Evolutionary conservation across 2,329 filamentous ascomycete genomes (phyloP).

Genomic region (Fusarium setosum): DNA sequence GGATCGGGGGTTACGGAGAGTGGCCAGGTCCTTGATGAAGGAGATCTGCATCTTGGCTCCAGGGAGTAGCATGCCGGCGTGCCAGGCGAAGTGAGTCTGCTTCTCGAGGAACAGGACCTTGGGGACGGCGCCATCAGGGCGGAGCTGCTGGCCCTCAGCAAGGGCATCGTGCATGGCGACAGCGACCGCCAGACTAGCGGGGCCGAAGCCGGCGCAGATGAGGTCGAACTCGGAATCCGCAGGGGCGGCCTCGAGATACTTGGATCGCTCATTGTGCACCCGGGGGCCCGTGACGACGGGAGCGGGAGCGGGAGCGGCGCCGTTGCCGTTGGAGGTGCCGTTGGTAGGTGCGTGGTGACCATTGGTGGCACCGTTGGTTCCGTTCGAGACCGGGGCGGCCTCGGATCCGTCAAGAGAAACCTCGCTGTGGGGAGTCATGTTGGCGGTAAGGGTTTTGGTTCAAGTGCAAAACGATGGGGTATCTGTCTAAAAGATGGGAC

Average conservation of each 20-base stretch:
- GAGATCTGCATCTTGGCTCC: constrained; percentile 98
- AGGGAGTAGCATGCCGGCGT: constrained; percentile 93
- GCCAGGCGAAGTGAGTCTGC: constrained; percentile 88
- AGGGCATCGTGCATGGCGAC: constrained; percentile 88
- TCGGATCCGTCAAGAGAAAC: constrained; percentile 44
- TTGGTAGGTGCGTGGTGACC: constrained; percentile 15
- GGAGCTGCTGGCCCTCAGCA: constrained; percentile 58
- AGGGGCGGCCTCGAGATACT: constrained; percentile 36
- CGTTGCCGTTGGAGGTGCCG: constrained; percentile 31
- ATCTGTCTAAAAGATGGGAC: constrained; percentile 12
- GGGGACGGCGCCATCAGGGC: constrained; percentile 60
- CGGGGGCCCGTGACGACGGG: constrained; percentile 31
- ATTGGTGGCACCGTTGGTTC: constrained; percentile 34
- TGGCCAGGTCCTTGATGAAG: constrained; percentile 96
- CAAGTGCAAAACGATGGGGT: constrained; percentile 7
- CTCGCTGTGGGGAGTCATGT: constrained; percentile 52
- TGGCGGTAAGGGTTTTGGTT: constrained; percentile 23
- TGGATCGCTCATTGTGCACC: constrained; percentile 37
- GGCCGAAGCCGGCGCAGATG: constrained; percentile 92
- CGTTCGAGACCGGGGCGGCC: constrained; percentile 32
- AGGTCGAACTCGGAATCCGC: constrained; percentile 81
- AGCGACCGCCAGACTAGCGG: constrained; percentile 88
- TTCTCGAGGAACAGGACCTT: constrained; percentile 90
- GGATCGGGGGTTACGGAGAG: constrained; percentile 86
- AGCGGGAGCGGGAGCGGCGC: constrained; percentile 26